These are phyloP conservation scores for Gloeophyllum trabeum DNA, from an alignment of 768 basidiomycete species.

Conservation along the genomic window DNA sequence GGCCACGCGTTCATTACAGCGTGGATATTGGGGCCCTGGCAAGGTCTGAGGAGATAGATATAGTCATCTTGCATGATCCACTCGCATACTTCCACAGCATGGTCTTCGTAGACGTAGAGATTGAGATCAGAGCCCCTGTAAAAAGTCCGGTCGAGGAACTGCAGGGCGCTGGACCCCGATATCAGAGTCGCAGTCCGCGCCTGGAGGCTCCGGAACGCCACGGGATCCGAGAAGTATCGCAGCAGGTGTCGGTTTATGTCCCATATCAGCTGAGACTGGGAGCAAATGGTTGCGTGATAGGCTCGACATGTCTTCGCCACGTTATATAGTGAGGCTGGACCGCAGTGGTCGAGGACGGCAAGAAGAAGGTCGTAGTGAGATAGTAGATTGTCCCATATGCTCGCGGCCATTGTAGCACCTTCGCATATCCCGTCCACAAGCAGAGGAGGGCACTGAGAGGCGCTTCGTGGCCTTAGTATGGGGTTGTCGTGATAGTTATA, in stretches of 20 bases:
- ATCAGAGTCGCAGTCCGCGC: constrained; percentile 2
- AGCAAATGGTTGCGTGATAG: neutral
- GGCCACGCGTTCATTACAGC: neutral
- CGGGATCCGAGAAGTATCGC: constrained; percentile 23
- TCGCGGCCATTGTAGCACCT: no score
- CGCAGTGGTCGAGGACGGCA: no score
- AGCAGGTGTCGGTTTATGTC: constrained; percentile 24
- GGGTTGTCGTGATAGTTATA: no score
- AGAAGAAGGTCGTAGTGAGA: no score
- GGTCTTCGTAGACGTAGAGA: constrained; percentile 1
- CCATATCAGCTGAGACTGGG: neutral
- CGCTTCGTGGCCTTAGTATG: no score
- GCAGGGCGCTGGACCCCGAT: constrained; percentile 6
- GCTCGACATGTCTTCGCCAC: neutral
- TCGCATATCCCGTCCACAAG: no score
- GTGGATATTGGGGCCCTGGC: neutral
- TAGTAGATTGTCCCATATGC: no score
- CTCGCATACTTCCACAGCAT: neutral
- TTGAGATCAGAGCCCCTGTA: constrained; percentile 6
- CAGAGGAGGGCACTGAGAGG: no score
- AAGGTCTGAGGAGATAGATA: neutral
- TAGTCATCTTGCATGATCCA: constrained; percentile 1
- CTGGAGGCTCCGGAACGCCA: constrained; percentile 6
- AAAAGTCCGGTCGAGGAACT: constrained; percentile 3
- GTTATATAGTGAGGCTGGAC: neutral